A percentile compares a stretch with the other conserved stretches of the same genome.
phyloP scores from a whole-genome alignment of 805 yeast species.

The Ogataea corticis region DNA sequence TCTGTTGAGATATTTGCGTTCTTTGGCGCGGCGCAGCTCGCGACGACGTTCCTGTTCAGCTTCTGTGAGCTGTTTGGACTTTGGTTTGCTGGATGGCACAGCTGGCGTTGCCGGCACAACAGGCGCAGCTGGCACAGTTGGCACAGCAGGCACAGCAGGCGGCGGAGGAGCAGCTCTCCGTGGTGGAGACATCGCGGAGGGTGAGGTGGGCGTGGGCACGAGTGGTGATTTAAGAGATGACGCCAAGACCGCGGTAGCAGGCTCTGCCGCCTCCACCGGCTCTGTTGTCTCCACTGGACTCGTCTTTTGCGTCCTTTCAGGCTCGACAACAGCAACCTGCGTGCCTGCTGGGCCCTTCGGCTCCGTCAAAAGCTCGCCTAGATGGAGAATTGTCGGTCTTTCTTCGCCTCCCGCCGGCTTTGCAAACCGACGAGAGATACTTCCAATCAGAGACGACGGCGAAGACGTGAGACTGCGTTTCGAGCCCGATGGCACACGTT shows the following conservation, averaged over 20 bases:
- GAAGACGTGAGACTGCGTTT: constrained; percentile 13
- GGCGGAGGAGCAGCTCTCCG: not conserved
- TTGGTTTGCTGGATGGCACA: constrained; percentile 31
- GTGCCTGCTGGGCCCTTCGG: not conserved
- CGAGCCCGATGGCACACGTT: constrained; percentile 12
- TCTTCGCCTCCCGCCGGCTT: constrained; percentile 9
- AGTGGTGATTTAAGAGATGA: no score
- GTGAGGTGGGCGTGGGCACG: no score
- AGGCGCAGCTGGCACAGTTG: not conserved
- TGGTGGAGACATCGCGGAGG: not conserved
- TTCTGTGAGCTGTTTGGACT: constrained; percentile 47
- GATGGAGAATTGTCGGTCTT: constrained; percentile 18
- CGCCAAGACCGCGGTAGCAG: no score
- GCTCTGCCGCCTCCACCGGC: no score
- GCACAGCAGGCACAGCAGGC: not conserved
- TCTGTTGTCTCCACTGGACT: no score
- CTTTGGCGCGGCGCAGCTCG: constrained; percentile 73
- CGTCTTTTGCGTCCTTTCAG: not conserved
- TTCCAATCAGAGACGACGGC: constrained; percentile 31
- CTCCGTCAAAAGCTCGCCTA: constrained; percentile 16
- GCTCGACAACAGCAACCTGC: no score
- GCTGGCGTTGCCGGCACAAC: constrained; percentile 7
- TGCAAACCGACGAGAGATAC: constrained; percentile 30
- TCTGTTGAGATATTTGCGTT: constrained; percentile 69
- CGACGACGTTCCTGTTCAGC: constrained; percentile 63